Conservation (phyloP, 2,329 filamentous ascomycete species). For the Chaetomium sp. region DNA sequence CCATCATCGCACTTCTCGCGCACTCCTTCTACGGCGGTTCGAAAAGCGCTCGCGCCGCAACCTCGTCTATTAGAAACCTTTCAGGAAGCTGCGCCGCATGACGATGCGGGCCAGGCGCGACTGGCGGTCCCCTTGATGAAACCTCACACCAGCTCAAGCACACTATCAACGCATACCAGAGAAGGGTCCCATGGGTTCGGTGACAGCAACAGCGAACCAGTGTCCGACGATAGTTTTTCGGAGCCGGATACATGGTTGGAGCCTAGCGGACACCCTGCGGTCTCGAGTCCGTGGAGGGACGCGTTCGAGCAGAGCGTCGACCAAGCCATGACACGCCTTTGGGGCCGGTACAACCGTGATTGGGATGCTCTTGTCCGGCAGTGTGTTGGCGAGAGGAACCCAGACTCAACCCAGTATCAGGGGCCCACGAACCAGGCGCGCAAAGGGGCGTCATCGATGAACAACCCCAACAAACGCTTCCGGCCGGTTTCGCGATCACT, state of each 20-base stretch:
- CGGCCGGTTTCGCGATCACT: conserved; percentile 4
- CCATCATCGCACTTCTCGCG: background rate
- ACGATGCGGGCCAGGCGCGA: background rate
- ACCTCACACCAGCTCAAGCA: conserved; percentile 19
- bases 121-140: background rate
- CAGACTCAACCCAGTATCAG: conserved; percentile 1
- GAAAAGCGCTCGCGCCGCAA: background rate
- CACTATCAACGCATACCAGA: conserved; percentile 11
- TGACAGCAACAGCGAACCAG: conserved; percentile 17
- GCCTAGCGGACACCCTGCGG: background rate
- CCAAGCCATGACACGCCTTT: conserved; percentile 15
- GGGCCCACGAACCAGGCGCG: conserved; percentile 8
- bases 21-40: background rate
- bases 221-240: conserved; percentile 21
- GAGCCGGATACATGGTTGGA: conserved; percentile 19
- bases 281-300: conserved; percentile 9
- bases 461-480: conserved; percentile 3
- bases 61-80: background rate
- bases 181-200: conserved; percentile 7
- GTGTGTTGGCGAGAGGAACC: conserved; percentile 11
- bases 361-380: conserved; percentile 18
- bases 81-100: background rate
- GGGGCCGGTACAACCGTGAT: conserved; percentile 20
- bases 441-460: conserved; percentile 10
- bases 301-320: conserved; percentile 13